Conservation (phyloP, 1,284 basidiomycete genomes). For the Cutaneotrichosporon cutaneum region DNA sequence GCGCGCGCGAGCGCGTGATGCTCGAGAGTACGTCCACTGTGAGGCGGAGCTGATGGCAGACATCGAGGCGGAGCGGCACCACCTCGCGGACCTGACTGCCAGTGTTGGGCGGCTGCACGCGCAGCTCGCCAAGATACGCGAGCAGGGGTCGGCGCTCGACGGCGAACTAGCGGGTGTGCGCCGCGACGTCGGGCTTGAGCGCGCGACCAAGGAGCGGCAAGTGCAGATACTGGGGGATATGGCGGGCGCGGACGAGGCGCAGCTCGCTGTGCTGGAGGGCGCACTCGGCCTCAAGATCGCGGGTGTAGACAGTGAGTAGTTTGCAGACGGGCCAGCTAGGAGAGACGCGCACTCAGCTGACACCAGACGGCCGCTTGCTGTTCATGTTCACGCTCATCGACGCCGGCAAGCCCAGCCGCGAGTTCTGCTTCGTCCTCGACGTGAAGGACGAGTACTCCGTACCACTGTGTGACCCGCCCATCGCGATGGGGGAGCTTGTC, state of each 20-base stretch:
- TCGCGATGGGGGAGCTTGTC: conserved; percentile 42
- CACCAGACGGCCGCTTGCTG: conserved; percentile 63
- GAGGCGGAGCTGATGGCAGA: conserved; percentile 23
- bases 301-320: conserved; percentile 62
- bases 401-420: conserved; percentile 59
- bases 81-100: conserved; percentile 35
- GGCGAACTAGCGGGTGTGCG: conserved; percentile 34
- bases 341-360: too few relatives aligned
- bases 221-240: conserved; percentile 62
- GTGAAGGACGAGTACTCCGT: conserved; percentile 64
- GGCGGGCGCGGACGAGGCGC: conserved; percentile 60
- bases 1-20: conserved; percentile 47
- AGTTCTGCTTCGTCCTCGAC: conserved; percentile 75
- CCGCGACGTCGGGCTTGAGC: conserved; percentile 32
- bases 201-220: conserved; percentile 67
- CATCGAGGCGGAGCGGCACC: conserved; percentile 45
- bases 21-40: conserved; percentile 44
- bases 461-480: conserved; percentile 46
- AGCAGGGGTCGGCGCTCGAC: conserved; percentile 39
- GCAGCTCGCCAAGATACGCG: conserved; percentile 37
- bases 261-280: conserved; percentile 62
- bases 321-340: not conserved
- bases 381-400: conserved; percentile 71
- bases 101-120: conserved; percentile 38
- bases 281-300: conserved; percentile 67